Base-by-base conservation (phyloP, 106 monocot genomes). In the Vanilla planifolia region DNA sequence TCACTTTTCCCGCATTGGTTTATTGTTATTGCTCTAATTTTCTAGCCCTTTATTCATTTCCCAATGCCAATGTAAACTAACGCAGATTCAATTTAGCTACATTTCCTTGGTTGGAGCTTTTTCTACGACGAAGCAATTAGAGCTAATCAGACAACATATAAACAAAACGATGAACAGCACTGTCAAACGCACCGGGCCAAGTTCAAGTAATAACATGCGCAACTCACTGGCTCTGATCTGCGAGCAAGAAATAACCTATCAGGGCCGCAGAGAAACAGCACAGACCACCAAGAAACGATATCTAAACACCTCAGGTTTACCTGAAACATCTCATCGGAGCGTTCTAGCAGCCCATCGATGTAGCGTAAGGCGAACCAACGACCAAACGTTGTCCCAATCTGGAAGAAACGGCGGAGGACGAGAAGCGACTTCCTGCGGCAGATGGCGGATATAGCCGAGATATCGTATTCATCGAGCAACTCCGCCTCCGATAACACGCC, bases 281-380 rank as follows among this genome's bases (percentile, higher is more conserved):
- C 19, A 53, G 19, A 36, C 40, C 3, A 10, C 5, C 13, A 40
- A 62, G 17, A 41, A 33, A 6, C 42, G 13, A 68, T 34, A 13
- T 53, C 32, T 43, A 24, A 29, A 14, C 9, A 27, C 3, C 50
- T 24, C 23, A 56, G 48, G 33, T 28, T 39, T 33, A 82, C 96
- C 81, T 96, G 67, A 43, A 96, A 96, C 86, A 84, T 91, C 59
- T 84, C 81, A 48, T 96, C 91, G 10, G 91, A 84, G 1, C 91
- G 84, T n/a, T 80, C 79, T 17, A 48, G 32, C 22, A 85, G 23
- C 25, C 74, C 25, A 46, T 96, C 96, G 30, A 91, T 33, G 59
- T 84, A 96, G 22, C 87, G 64, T 7, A 58, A 27, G 14, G 67
- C 86, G 43, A 90, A 84, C 90, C 90, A 96, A 65, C 84, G 68